phyloP scores from a whole-genome alignment of 352 stramenopile species.

The Phytophthora cryptogea region DNA sequence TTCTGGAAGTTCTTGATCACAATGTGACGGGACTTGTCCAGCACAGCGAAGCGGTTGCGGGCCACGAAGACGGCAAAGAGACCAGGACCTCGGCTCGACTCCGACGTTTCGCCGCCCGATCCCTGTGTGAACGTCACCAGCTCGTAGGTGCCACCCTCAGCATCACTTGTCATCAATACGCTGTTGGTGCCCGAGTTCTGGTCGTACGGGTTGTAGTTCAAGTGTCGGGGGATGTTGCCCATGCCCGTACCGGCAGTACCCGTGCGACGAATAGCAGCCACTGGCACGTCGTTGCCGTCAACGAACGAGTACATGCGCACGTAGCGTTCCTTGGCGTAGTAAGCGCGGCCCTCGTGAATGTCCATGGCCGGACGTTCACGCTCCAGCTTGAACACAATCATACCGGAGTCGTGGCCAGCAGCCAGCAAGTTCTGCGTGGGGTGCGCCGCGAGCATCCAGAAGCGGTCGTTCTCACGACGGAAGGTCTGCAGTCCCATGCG shows the following conservation, averaged over 20 bases:
- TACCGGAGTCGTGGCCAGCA: slow-evolving; percentile 99
- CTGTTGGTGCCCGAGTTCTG: slow-evolving; percentile 82
- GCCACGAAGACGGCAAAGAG: slow-evolving; percentile 97
- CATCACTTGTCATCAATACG: slow-evolving; percentile 94
- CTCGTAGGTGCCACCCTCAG: slow-evolving; percentile 98
- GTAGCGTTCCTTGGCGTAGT: slow-evolving; percentile 98
- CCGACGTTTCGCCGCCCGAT: slow-evolving; percentile 78
- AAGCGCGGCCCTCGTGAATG: slow-evolving; percentile 83
- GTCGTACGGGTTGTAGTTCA: slow-evolving; percentile 98
- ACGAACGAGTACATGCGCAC: slow-evolving; percentile 96
- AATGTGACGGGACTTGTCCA: slow-evolving; percentile 97
- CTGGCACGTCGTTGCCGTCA: slow-evolving; percentile 75
- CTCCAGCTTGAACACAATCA: slow-evolving; percentile 99
- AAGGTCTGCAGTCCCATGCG: slow-evolving; percentile 99
- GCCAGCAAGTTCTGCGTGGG: slow-evolving; percentile 97
- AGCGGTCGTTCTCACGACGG: slow-evolving; percentile 98
- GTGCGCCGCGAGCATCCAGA: slow-evolving; percentile 98
- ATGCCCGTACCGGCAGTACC: slow-evolving; percentile 82
- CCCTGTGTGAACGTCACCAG: slow-evolving; percentile 94
- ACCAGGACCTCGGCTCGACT: slow-evolving; percentile 94
- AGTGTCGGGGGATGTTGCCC: slow-evolving; percentile 92
- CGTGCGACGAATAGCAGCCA: slow-evolving; percentile 71
- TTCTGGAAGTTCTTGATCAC: slow-evolving; percentile 99
- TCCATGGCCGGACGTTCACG: slow-evolving; percentile 96
- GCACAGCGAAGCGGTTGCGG: slow-evolving; percentile 97